Conservation (phyloP, 148 eudicot species). For the Rhododendron williamsianum region DNA sequence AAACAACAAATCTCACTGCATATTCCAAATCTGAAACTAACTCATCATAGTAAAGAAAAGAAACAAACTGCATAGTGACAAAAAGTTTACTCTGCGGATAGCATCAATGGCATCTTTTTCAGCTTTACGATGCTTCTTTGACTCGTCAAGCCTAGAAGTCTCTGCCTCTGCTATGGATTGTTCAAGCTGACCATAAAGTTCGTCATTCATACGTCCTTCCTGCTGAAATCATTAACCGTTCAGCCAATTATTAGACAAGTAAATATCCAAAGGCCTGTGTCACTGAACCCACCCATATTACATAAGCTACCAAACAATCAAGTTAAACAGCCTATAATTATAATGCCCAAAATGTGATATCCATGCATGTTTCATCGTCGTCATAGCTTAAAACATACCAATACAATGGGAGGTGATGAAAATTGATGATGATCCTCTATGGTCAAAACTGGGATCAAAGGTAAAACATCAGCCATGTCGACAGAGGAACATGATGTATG, state of each 20-base stretch:
- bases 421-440: slow-evolving; percentile 14
- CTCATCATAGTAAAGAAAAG: background rate
- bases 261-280: background rate
- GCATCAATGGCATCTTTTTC: slow-evolving; percentile 65
- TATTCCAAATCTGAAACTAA: slow-evolving; percentile 4
- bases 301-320: background rate
- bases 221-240: slow-evolving; percentile 21
- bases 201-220: slow-evolving; percentile 42
- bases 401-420: slow-evolving; percentile 36
- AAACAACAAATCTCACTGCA: background rate
- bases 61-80: background rate
- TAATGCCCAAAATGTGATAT: background rate
- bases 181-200: slow-evolving; percentile 57
- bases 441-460: slow-evolving; percentile 12
- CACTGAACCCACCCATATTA: background rate
- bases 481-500: slow-evolving; percentile 29
- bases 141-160: slow-evolving; percentile 51
- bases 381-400: slow-evolving; percentile 31
- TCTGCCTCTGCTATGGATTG: slow-evolving; percentile 72
- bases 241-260: background rate
- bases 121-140: slow-evolving; percentile 59
- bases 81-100: slow-evolving; percentile 47
- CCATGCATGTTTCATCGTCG: background rate
- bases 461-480: slow-evolving; percentile 18
- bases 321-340: background rate